Percentiles rank a stretch among this genome's conserved stretches.
These are phyloP conservation scores for Epichloe sibirici DNA, from an alignment of 2,329 filamentous ascomycete genomes.

Conservation along the genomic window DNA sequence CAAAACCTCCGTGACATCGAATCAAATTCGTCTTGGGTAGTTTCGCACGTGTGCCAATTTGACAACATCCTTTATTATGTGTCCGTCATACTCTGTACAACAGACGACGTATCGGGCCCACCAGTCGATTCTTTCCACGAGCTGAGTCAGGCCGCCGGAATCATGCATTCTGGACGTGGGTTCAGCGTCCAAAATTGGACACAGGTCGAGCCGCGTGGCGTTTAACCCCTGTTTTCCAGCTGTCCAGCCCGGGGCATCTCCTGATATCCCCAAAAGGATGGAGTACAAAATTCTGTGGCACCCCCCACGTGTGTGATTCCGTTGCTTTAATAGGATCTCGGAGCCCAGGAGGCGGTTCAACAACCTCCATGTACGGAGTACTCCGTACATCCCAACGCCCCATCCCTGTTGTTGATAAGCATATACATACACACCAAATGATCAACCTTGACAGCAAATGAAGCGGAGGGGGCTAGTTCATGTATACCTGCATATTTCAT, in stretches of 20 bases:
- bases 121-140: background rate
- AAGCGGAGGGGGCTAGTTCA: background rate
- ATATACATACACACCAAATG: background rate
- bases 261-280: background rate
- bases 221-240: background rate
- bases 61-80: background rate
- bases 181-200: background rate
- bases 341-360: background rate
- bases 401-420: background rate
- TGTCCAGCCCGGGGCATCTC: background rate
- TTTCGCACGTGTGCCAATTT: constrained; percentile 1
- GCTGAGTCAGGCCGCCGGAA: background rate
- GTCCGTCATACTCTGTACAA: background rate
- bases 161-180: background rate
- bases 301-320: constrained; percentile 1
- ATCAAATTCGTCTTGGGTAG: background rate
- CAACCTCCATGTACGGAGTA: background rate
- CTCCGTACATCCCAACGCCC: background rate
- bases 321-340: constrained; percentile 1
- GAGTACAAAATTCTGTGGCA: background rate
- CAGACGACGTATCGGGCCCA: background rate
- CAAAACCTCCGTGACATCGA: background rate
- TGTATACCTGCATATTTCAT: background rate
- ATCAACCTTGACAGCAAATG: background rate
- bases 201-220: background rate